Percentiles rank a stretch among this genome's conserved stretches.
Conservation (phyloP, 345 rosid genomes). For the Murraya paniculata region DNA sequence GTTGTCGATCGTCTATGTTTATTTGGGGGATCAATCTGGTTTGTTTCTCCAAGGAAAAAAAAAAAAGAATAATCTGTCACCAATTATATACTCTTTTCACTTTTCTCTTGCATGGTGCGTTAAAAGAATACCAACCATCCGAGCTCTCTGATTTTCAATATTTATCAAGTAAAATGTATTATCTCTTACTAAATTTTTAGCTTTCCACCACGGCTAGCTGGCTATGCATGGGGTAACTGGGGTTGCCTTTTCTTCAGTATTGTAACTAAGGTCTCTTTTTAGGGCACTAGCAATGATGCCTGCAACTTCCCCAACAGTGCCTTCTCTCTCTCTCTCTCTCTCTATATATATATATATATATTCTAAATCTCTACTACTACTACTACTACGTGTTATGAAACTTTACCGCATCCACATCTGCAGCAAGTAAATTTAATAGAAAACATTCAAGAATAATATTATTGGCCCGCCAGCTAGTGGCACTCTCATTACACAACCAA, state of each 20-base stretch:
- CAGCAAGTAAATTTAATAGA: constrained; percentile 9
- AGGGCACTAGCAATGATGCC: constrained; percentile 33
- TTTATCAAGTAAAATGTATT: not conserved
- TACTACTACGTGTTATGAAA: not conserved
- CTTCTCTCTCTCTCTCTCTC: no score
- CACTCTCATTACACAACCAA: constrained; percentile 13
- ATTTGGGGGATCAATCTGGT: constrained; percentile 24
- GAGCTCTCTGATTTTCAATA: not conserved
- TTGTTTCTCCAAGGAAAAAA: not conserved
- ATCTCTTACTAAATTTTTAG: not conserved
- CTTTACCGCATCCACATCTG: not conserved
- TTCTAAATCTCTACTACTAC: not conserved
- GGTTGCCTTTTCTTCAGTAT: not conserved
- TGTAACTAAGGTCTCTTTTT: constrained; percentile 10
- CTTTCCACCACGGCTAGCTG: not conserved
- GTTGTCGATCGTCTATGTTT: not conserved
- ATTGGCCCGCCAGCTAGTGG: constrained; percentile 2
- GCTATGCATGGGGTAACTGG: constrained; percentile 5
- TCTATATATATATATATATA: not conserved
- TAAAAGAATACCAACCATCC: not conserved
- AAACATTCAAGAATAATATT: constrained; percentile 1
- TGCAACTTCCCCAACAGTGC: constrained; percentile 18
- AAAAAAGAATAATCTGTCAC: no score
- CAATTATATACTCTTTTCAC: no score
- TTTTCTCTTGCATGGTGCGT: not conserved